These are phyloP conservation scores for Chlamydomonas schloesseri DNA, from an alignment of 139 green algal species.

Conservation along the genomic window DNA sequence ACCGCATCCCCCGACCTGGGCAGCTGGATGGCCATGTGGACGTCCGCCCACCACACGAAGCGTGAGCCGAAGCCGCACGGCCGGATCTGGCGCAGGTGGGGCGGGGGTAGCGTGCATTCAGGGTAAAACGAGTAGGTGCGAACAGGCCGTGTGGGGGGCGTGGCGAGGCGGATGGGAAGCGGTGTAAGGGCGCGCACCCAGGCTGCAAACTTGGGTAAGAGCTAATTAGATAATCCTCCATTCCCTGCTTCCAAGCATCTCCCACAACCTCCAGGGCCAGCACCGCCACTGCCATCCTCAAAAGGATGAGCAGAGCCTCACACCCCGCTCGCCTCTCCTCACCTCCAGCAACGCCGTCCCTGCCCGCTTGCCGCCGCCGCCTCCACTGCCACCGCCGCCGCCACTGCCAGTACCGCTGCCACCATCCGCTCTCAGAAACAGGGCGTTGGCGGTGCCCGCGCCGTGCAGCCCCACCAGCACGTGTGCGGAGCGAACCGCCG, in stretches of 20 bases:
- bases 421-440: neutral
- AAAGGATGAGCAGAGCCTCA: no score
- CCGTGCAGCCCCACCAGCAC: conserved; percentile 31
- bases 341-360: conserved; percentile 4
- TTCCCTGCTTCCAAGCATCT: no score
- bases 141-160: no score
- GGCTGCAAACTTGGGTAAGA: no score
- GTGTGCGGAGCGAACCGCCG: conserved; percentile 1
- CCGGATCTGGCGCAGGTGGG: neutral
- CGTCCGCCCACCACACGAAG: conserved; percentile 30
- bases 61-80: conserved; percentile 14
- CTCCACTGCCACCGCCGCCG: neutral
- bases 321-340: no score
- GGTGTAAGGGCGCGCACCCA: no score
- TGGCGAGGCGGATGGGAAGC: no score
- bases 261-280: no score
- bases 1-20: neutral
- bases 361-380: neutral
- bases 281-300: no score
- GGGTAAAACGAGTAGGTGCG: no score
- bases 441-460: conserved; percentile 2
- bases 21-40: conserved; percentile 23
- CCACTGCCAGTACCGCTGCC: neutral
- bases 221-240: no score
- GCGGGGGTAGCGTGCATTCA: no score